Evolutionary conservation across 108 stramenopile genomes (phyloP).

Genomic region (Cyclotella sp.): DNA sequence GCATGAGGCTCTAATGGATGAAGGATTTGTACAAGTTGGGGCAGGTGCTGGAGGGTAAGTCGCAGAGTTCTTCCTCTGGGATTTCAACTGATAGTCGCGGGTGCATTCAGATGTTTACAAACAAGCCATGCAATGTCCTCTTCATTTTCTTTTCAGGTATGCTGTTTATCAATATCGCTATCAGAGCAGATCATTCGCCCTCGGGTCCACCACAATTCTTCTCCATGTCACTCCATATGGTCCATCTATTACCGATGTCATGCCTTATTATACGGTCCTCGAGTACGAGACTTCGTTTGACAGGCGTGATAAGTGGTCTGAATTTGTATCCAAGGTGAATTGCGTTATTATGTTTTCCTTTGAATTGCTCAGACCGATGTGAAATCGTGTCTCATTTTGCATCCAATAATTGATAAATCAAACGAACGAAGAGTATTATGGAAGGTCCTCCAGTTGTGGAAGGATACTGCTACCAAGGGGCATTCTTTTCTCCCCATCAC

Average conservation of each 20-base stretch:
- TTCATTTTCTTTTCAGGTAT: conserved; percentile 49
- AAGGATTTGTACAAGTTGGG: conserved; percentile 49
- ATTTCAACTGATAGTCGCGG: conserved; percentile 8
- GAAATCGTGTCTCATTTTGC: too few species aligned
- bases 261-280: conserved; percentile 72
- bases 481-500: conserved; percentile 74
- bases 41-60: conserved; percentile 42
- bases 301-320: conserved; percentile 42
- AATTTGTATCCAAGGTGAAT: conserved; percentile 32
- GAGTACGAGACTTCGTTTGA: conserved; percentile 55
- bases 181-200: background rate
- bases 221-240: conserved; percentile 80
- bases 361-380: too few species aligned
- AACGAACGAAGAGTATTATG: background rate
- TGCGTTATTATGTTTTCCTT: background rate
- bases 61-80: background rate
- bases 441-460: conserved; percentile 47
- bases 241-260: conserved; percentile 66
- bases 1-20: conserved; percentile 40
- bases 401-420: too few species aligned
- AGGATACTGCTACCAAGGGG: conserved; percentile 67
- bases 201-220: conserved; percentile 33
- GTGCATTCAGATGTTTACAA: background rate
- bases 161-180: conserved; percentile 54
- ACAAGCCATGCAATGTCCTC: background rate